phyloP scores from a whole-genome alignment of 2,329 filamentous ascomycete species.

The Massarina eburnea region DNA sequence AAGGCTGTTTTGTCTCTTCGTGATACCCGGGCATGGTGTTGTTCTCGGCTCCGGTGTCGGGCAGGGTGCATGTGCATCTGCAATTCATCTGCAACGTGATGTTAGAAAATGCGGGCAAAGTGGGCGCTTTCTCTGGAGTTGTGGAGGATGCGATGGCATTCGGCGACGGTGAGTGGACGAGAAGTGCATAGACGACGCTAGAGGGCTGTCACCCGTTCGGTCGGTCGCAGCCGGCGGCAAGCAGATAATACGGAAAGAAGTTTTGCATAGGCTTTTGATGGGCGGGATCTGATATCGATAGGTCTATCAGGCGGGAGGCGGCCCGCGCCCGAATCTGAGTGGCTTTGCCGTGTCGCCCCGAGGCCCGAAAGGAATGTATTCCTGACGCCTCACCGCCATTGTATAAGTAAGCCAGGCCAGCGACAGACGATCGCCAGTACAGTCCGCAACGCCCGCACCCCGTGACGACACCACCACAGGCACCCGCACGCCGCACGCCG shows the following conservation, averaged over 20 bases:
- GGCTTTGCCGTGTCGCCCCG: no score
- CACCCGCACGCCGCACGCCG: not conserved
- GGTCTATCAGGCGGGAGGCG: slow-evolving; percentile 6
- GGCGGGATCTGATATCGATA: not conserved
- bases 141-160: not conserved
- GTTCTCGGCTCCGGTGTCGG: slow-evolving; percentile 16
- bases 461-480: slow-evolving; percentile 12
- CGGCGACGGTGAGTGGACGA: not conserved
- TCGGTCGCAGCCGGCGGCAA: not conserved
- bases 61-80: slow-evolving; percentile 1
- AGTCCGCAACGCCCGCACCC: not conserved
- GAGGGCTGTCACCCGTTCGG: not conserved
- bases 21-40: no score
- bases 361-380: slow-evolving; percentile 17
- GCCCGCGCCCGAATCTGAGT: slow-evolving; percentile 8
- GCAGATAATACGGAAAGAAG: not conserved
- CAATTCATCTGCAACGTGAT: slow-evolving; percentile 13
- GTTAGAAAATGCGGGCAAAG: slow-evolving; percentile 5
- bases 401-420: slow-evolving; percentile 11
- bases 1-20: no score
- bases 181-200: not conserved
- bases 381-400: slow-evolving; percentile 17
- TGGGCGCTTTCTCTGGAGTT: not conserved
- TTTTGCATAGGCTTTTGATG: not conserved
- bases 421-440: not conserved